Base-by-base conservation (phyloP, 2,329 filamentous ascomycete species). In the Didymella glomerata region DNA sequence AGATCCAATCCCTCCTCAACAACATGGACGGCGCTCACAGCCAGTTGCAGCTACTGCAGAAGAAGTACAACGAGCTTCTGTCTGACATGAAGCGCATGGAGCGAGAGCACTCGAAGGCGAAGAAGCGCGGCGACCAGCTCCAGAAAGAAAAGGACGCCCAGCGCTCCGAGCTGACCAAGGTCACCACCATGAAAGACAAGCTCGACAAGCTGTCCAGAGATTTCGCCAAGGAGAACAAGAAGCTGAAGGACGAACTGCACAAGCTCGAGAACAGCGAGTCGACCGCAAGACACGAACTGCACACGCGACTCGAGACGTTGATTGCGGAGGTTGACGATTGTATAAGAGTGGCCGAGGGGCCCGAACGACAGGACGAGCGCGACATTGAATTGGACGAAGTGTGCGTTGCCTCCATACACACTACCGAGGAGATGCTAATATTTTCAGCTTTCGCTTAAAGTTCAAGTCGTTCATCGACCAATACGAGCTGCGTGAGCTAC, bases 401-500 rank as follows among this genome's bases (percentile, higher is more conserved):
- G 91, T 96, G 83, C 72, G 90, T 80, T 54, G 45, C 9, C 13
- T n/a, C n/a, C n/a, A n/a, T n/a, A n/a, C n/a, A n/a, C n/a, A n/a
- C n/a, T n/a, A n/a, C n/a, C n/a, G n/a, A n/a, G n/a, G n/a, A n/a
- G n/a, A n/a, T n/a, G 30, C 68, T 73, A 57, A 71, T 44, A 14
- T 1, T 2, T 7, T 61, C 74, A 84, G 83, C 42, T 83, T 85
- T 62, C 80, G 77, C 71, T 92, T 93, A 60, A 95, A 93, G 75
- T 95, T 95, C 81, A 97, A 96, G 77, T 96, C 93, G 0, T 89
- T 99, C 70, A 90, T 96, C 70, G 95, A 99, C 65, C 95, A 98
- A 78, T 98, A 97, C 77, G 95, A 99, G 79, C 84, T 97, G 60
- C 91, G 95, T 48, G 95, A 99, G 76, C 83, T 97, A 52, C 93